Conservation (phyloP, 805 yeast species). For the Teunomyces cretensis region DNA sequence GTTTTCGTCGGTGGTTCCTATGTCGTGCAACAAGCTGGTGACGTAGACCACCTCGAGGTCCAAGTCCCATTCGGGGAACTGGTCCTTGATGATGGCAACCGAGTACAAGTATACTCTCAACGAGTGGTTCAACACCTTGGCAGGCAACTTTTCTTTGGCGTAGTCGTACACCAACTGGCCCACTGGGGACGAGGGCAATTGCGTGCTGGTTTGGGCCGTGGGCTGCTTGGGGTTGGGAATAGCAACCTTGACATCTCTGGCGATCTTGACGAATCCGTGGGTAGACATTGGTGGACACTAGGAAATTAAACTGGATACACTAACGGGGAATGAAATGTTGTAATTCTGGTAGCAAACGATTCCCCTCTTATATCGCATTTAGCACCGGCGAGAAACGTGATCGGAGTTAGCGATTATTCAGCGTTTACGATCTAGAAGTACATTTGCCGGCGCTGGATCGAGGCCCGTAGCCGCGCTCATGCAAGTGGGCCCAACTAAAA, state of each 20-base stretch:
- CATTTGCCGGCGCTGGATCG: not conserved
- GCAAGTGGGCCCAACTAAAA: no score
- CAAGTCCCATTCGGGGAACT: slow-evolving; percentile 31
- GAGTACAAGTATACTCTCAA: slow-evolving; percentile 31
- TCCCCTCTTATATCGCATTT: not conserved
- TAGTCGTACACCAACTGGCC: slow-evolving; percentile 19
- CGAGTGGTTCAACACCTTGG: slow-evolving; percentile 26
- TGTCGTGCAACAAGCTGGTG: slow-evolving; percentile 34
- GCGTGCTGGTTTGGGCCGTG: slow-evolving; percentile 17
- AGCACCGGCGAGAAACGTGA: not conserved
- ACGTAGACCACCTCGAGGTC: slow-evolving; percentile 26
- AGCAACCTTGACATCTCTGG: slow-evolving; percentile 25
- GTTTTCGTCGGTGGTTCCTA: slow-evolving; percentile 32
- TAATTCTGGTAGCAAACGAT: not conserved
- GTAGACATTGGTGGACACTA: no score
- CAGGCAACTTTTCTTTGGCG: slow-evolving; percentile 21
- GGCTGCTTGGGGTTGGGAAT: slow-evolving; percentile 24
- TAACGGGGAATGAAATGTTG: not conserved
- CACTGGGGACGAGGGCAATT: slow-evolving; percentile 19
- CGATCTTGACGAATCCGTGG: slow-evolving; percentile 31
- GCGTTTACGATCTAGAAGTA: not conserved
- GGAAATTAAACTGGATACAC: no score
- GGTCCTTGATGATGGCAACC: slow-evolving; percentile 29
- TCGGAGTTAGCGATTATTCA: not conserved
- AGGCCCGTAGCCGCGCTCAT: no score